Evolutionary conservation across 352 stramenopile species (phyloP).

Genomic region (Globisporangium parvum): DNA sequence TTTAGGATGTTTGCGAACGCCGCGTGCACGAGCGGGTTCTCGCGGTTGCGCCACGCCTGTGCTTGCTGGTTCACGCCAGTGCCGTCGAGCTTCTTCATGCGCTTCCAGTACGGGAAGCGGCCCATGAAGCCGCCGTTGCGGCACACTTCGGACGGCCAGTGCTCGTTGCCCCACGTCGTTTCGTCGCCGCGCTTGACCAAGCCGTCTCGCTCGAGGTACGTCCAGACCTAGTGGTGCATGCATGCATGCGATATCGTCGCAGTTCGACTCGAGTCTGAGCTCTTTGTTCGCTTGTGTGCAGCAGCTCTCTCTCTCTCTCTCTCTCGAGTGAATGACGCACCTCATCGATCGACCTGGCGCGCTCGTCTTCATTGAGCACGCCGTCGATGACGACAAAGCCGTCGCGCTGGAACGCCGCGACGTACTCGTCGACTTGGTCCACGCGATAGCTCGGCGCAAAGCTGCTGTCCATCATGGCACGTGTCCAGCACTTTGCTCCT

Average conservation of each 20-base stretch:
- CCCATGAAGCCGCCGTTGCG: slow-evolving; percentile 45
- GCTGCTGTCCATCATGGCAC: background rate
- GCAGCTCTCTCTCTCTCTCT: too few species aligned
- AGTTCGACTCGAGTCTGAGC: background rate
- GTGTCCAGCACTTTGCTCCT: background rate
- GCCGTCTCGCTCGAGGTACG: background rate
- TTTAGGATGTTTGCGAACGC: slow-evolving; percentile 31
- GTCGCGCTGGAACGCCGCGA: slow-evolving; percentile 31
- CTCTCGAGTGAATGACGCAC: slow-evolving; percentile 2
- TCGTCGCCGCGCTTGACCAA: slow-evolving; percentile 34
- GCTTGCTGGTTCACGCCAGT: slow-evolving; percentile 34
- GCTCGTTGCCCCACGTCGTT: slow-evolving; percentile 37
- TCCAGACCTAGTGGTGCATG: too few species aligned
- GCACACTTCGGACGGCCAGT: slow-evolving; percentile 37
- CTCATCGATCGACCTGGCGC: slow-evolving; percentile 29
- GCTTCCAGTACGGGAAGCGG: slow-evolving; percentile 45
- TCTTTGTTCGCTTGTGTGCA: background rate
- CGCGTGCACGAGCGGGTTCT: slow-evolving; percentile 30
- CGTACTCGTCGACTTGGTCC: slow-evolving; percentile 28
- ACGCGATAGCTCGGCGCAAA: slow-evolving; percentile 15
- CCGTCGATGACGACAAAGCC: slow-evolving; percentile 41
- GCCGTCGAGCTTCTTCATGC: slow-evolving; percentile 43
- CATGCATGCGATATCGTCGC: too few species aligned
- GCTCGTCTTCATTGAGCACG: slow-evolving; percentile 26
- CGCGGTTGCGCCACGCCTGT: slow-evolving; percentile 42